Evolutionary conservation across 2,329 filamentous ascomycete genomes (phyloP), one percentile per base, ranked within the genome.

Genomic region (Parafenestella ontariensis): DNA sequence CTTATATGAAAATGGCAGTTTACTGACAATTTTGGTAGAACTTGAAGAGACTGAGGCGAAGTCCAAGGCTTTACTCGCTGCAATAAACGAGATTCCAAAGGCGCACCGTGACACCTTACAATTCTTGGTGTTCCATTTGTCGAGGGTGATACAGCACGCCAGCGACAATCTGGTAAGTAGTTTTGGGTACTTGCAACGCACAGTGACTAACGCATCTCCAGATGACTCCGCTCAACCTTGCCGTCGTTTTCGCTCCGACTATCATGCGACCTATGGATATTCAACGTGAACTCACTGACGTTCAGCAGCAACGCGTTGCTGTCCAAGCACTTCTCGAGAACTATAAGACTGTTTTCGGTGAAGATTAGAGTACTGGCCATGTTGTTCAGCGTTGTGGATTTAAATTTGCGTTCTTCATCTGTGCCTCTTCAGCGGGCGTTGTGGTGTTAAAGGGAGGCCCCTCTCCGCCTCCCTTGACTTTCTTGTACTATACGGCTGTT

Each of bases 211-310:
- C 37, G 34, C 21, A 1, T 24, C 8, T 7, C 8, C 33, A 91
- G 87, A 99, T 99, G 95, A 96, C 92, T 21, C 91, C 94, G 52
- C 91, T 96, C 78, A 99, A 99, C 72, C 80, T 98, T 57, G 92
- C 95, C 3, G 95, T 99, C 37, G 95, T 99, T 33, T 99, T 99
- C 73, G 95, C 95, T 8, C 95, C 95, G 7, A 99, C 95, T 1
- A 96, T 99, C 66, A 96, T 99, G 91, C 87, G 94, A 65, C 92
- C 96, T 52, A 84, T 88, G 71, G 94, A 89, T 69, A 85, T 98
- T 57, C 92, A 96, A 75, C 88, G 92, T 57, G 95, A 99, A 76
- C 96, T 99, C 87, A 94, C 89, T 26, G 95, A 99, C 73, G 96
- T 96, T 83, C 90, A 95, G 73, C 85, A 89, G 65, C 97, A 98